These are phyloP conservation scores for Hypomontagnella submonticulosa DNA, from an alignment of 495 filamentous ascomycete species.

Conservation along the genomic window DNA sequence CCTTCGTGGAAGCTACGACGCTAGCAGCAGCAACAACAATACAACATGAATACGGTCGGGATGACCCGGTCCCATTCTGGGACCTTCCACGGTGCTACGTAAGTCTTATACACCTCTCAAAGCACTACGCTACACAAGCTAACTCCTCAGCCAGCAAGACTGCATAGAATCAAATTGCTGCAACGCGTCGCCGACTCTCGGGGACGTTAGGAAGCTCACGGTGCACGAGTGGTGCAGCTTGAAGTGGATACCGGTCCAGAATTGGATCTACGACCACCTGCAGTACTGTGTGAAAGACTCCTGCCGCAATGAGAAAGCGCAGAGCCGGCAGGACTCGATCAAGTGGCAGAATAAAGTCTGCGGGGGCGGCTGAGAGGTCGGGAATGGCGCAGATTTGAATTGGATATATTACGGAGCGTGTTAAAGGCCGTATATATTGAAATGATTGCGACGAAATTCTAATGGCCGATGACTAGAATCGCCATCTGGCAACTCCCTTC, in stretches of 20 bases:
- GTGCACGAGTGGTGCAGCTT: slow-evolving; percentile 17
- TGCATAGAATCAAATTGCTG: slow-evolving; percentile 10
- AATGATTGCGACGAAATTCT: too few relatives aligned
- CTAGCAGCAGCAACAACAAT: not conserved
- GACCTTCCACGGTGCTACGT: slow-evolving; percentile 15
- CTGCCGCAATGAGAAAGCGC: too few relatives aligned
- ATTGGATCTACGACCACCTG: slow-evolving; percentile 14
- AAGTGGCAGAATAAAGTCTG: too few relatives aligned
- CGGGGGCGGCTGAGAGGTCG: too few relatives aligned
- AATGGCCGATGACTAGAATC: too few relatives aligned
- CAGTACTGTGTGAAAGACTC: slow-evolving; percentile 11
- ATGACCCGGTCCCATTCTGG: not conserved
- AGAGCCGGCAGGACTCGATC: too few relatives aligned
- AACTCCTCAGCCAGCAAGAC: not conserved
- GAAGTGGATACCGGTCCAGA: slow-evolving; percentile 6
- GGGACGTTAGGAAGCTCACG: slow-evolving; percentile 13
- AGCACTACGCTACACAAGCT: not conserved
- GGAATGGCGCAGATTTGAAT: too few relatives aligned
- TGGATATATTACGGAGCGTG: too few relatives aligned
- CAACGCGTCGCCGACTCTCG: slow-evolving; percentile 9
- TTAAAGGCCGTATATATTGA: too few relatives aligned
- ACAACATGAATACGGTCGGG: not conserved
- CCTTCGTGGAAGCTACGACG: not conserved
- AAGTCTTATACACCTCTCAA: not conserved
- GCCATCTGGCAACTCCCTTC: too few relatives aligned